Evolutionary conservation across 331 rosid species (phyloP).

Genomic region (Stylosanthes scabra): DNA sequence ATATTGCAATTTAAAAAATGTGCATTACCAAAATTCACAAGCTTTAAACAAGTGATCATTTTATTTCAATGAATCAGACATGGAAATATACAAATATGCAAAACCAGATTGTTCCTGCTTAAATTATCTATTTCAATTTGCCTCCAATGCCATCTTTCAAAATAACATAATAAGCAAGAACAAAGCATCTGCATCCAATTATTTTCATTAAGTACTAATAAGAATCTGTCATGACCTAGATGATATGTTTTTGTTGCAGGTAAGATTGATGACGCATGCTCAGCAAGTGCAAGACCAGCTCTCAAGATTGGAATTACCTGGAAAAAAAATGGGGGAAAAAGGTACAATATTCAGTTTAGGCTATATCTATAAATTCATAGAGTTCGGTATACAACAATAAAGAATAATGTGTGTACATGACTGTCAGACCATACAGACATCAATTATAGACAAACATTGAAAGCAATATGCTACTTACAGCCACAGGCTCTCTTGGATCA

Average conservation of each 20-base stretch:
- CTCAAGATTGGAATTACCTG: conserved; percentile 93
- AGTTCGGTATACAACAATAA: conserved; percentile 1
- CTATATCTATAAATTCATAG: conserved; percentile 10
- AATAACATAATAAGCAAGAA: conserved; percentile 13
- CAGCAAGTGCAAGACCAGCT: conserved; percentile 95
- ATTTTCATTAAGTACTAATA: not conserved
- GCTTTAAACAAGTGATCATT: conserved; percentile 14
- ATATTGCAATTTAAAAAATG: conserved; percentile 9
- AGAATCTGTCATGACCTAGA: conserved; percentile 65
- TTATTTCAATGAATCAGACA: conserved; percentile 1
- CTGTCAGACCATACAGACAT: not conserved
- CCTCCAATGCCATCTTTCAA: conserved; percentile 5
- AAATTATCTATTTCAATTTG: not conserved
- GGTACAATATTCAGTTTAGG: too few species aligned
- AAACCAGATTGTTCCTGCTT: not conserved
- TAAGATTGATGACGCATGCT: conserved; percentile 76
- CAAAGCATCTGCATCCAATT: conserved; percentile 13
- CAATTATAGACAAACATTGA: conserved; percentile 9
- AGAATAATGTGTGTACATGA: not conserved
- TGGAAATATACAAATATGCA: conserved; percentile 1
- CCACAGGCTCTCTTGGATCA: conserved; percentile 94
- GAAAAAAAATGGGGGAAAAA: not conserved
- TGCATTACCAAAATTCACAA: conserved; percentile 1
- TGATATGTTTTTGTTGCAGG: conserved; percentile 90
- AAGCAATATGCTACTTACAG: conserved; percentile 52